Evolutionary conservation across 345 rosid species (phyloP).

Genomic region (Linum usitatissimum): DNA sequence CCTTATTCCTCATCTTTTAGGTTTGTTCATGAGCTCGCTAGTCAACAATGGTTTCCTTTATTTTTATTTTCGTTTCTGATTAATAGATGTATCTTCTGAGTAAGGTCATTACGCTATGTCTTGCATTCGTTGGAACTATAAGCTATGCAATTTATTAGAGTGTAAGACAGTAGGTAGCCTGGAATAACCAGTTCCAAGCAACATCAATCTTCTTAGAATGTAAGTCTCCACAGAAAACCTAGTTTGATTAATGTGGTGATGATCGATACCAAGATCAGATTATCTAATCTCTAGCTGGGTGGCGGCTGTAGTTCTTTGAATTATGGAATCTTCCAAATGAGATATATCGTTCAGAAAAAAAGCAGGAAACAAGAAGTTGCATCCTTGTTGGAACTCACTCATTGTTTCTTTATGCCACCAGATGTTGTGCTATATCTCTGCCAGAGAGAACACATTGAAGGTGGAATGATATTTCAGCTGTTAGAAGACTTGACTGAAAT

Average conservation of each 20-base stretch:
- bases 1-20: conserved; percentile 78
- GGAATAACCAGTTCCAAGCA: background rate
- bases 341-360: background rate
- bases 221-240: background rate
- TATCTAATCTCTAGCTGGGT: background rate
- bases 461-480: conserved; percentile 97
- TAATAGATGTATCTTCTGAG: background rate
- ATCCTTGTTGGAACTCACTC: background rate
- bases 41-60: background rate
- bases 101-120: background rate
- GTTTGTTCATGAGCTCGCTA: conserved; percentile 25
- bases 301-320: background rate
- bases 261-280: too few relatives aligned
- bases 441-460: conserved; percentile 96
- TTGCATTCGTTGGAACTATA: background rate
- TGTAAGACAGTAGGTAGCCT: background rate
- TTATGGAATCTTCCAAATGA: background rate
- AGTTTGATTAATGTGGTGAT: background rate
- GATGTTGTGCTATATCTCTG: conserved; percentile 89
- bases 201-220: background rate
- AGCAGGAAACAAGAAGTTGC: background rate
- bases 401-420: conserved; percentile 18
- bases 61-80: conserved; percentile 4
- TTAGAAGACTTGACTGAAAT: conserved; percentile 95
- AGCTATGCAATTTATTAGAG: background rate